Evolutionary conservation across 805 yeast genomes (phyloP), one percentile per base, ranked within the genome.

Genomic region (Komagataella pastoris): DNA sequence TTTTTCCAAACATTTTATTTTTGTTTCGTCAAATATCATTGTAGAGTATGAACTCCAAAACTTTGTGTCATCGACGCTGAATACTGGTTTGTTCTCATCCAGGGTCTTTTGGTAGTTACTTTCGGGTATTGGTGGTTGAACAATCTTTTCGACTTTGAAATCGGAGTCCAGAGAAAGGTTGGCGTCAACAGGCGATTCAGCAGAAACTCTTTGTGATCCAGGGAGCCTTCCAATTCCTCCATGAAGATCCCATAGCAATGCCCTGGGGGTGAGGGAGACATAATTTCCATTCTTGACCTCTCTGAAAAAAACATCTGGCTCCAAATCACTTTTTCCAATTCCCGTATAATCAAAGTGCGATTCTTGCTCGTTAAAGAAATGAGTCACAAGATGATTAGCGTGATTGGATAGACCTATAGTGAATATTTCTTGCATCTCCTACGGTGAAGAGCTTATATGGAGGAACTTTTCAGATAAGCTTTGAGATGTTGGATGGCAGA

Each of bases 21-120:
- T 72, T 4, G 67, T 67, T 0, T 96, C 91, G 50, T 77, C 75
- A 59, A 80, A 80, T 3, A 85, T 74, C 50, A 89, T 74, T 56
- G 80, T 76, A 46, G 82, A 73, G 60, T 83, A 87, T 59, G 88
- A 96, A 0, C 93, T 75, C 97, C 97, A 91, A 57, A 79, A 85
- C 24, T 62, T 64, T 0, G 87, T 76, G 47, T 73, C 74, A 1
- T 62, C 60, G 0, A 55, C 54, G 4, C 59, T 63, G 46, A 86
- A 65, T 23, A 56, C 54, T 1, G 72, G 70, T 3, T 57, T 57
- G 1, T 66, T 60, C 1, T 61, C 48, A 64, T 87, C 95, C 40
- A 89, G 65, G 1, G 81, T 77, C 44, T 55, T 55, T 61, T 87
- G 96, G 61, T 83, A 89, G 18, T 72, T 74, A 55, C 80, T 80